Evolutionary conservation across 2,329 filamentous ascomycete genomes (phyloP).

Genomic region (Clarireedia homoeocarpa): DNA sequence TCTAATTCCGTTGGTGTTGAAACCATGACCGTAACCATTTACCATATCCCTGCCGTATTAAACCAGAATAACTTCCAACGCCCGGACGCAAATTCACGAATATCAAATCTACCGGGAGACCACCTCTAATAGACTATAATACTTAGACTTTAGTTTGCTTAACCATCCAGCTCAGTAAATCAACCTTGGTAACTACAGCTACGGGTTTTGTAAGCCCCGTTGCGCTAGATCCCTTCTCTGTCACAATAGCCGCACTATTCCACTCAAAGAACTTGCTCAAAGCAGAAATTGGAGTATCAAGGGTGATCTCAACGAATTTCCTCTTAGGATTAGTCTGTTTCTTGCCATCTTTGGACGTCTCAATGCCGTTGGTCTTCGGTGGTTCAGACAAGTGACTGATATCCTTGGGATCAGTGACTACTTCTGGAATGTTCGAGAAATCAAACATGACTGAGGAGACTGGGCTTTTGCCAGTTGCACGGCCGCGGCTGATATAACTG

Average conservation of each 20-base stretch:
- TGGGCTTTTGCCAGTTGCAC: slow-evolving; percentile 63
- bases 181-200: slow-evolving; percentile 93
- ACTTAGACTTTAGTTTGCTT: slow-evolving; percentile 42
- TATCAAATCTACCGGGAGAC: not conserved
- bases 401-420: slow-evolving; percentile 78
- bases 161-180: slow-evolving; percentile 87
- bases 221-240: slow-evolving; percentile 55
- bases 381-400: slow-evolving; percentile 35
- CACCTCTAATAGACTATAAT: not conserved
- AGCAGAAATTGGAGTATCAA: slow-evolving; percentile 75
- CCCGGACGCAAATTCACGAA: not conserved
- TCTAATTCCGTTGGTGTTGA: not conserved
- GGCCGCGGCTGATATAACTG: slow-evolving; percentile 77
- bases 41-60: not conserved
- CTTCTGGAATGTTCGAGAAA: slow-evolving; percentile 79
- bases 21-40: not conserved
- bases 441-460: slow-evolving; percentile 95
- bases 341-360: slow-evolving; percentile 26
- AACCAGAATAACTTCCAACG: not conserved
- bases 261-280: slow-evolving; percentile 94
- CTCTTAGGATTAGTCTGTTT: slow-evolving; percentile 42
- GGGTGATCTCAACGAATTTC: slow-evolving; percentile 88
- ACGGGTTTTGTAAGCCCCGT: slow-evolving; percentile 61
- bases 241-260: slow-evolving; percentile 94
- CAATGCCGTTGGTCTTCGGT: slow-evolving; percentile 25